Conservation (phyloP, 129 eudicot species). For the Daucus carota region DNA sequence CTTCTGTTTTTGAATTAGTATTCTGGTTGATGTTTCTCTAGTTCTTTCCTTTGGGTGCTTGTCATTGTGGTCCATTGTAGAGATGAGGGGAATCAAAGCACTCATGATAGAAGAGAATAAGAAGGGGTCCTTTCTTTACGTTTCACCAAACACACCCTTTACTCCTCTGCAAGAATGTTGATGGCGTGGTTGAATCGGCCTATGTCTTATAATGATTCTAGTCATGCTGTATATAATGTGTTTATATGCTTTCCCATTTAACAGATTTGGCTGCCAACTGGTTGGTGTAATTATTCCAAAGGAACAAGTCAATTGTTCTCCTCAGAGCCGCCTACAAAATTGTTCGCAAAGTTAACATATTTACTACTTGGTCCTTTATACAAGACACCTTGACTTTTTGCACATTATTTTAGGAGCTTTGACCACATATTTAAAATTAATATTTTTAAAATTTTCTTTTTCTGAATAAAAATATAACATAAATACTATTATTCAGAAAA, state of each 20-base stretch:
- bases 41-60: neutral
- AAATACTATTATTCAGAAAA: no score
- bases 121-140: neutral
- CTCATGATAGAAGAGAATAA: neutral
- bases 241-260: neutral
- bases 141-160: neutral
- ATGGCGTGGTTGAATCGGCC: neutral
- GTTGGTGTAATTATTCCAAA: neutral
- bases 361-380: no score
- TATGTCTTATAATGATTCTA: neutral
- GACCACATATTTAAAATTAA: no score
- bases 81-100: neutral
- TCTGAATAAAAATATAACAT: no score
- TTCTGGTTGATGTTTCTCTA: neutral
- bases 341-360: no score
- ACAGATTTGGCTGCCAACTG: neutral
- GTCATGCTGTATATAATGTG: neutral
- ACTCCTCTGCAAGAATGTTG: neutral
- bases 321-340: neutral
- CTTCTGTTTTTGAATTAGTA: no score
- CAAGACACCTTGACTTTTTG: no score
- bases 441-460: no score
- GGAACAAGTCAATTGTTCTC: neutral
- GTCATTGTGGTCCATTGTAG: neutral
- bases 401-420: no score